Conservation (phyloP, 2,329 filamentous ascomycete species). For the Whalleya microplaca region DNA sequence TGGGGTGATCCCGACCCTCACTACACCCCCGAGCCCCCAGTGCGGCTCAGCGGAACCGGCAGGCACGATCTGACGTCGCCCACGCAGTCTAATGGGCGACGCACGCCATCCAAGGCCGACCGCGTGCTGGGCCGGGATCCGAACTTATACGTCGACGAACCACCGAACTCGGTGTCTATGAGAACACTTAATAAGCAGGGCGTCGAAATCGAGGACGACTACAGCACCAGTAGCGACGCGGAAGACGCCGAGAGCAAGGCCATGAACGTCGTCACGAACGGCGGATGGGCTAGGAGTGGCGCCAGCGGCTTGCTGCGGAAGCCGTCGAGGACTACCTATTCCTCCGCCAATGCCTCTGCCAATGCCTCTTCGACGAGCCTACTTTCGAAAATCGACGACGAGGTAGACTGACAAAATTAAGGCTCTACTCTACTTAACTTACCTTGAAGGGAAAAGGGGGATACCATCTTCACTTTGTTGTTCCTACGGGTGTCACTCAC, state of each 20-base stretch:
- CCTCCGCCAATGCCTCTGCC: slow-evolving; percentile 6
- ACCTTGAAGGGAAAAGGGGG: background rate
- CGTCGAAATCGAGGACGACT: slow-evolving; percentile 46
- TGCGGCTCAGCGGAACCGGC: slow-evolving; percentile 34
- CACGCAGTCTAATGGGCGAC: slow-evolving; percentile 35
- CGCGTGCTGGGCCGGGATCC: slow-evolving; percentile 61
- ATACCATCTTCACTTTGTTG: background rate
- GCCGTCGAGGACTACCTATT: slow-evolving; percentile 19
- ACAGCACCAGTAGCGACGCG: slow-evolving; percentile 34
- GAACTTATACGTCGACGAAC: slow-evolving; percentile 56
- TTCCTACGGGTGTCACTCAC: background rate
- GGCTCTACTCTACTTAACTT: background rate
- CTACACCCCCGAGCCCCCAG: slow-evolving; percentile 22
- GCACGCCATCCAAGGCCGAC: slow-evolving; percentile 59
- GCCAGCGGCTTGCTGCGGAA: slow-evolving; percentile 40
- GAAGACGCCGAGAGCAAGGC: slow-evolving; percentile 42
- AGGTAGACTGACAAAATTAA: slow-evolving; percentile 10
- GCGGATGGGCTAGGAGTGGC: slow-evolving; percentile 41
- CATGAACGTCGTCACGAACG: slow-evolving; percentile 47
- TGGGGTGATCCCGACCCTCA: slow-evolving; percentile 57
- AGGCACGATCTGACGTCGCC: slow-evolving; percentile 39
- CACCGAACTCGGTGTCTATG: slow-evolving; percentile 48
- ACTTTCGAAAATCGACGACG: slow-evolving; percentile 6
- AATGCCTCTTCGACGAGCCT: slow-evolving; percentile 7
- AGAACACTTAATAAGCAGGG: slow-evolving; percentile 52